A percentile compares a stretch with the other conserved stretches of the same genome.
Conservation (phyloP, 1,139 yeast species). For the Geotrichum europaeum region DNA sequence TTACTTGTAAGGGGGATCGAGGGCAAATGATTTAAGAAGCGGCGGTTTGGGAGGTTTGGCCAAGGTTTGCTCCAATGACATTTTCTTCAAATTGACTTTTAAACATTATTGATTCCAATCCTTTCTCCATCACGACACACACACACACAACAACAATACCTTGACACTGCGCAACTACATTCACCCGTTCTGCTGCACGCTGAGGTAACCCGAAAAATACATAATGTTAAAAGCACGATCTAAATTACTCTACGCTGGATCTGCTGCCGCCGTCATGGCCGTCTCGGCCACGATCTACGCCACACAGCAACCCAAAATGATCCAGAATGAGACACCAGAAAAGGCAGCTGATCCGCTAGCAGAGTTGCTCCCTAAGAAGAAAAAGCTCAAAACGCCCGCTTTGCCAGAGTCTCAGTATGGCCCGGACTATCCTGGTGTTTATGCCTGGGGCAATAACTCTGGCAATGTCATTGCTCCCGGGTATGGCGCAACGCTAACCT, state of each 20-base stretch:
- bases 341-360: not conserved
- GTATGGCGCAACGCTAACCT: slow-evolving; percentile 28
- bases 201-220: not conserved
- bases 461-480: slow-evolving; percentile 40
- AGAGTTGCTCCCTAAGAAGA: not conserved
- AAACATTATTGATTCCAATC: not conserved
- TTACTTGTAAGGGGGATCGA: not conserved
- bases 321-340: slow-evolving; percentile 9
- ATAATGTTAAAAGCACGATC: slow-evolving; percentile 7
- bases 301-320: not conserved
- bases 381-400: slow-evolving; percentile 1
- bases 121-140: not conserved
- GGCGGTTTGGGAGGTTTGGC: not conserved
- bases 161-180: not conserved
- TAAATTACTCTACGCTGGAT: slow-evolving; percentile 3
- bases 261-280: slow-evolving; percentile 5
- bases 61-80: slow-evolving; percentile 1
- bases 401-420: slow-evolving; percentile 1
- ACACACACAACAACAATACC: not conserved
- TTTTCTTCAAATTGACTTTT: not conserved
- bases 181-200: not conserved
- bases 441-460: slow-evolving; percentile 47
- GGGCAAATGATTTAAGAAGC: not conserved
- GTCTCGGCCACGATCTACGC: slow-evolving; percentile 1
- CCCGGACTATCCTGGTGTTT: slow-evolving; percentile 42